These are phyloP conservation scores for Knoxia roxburghii DNA, from an alignment of 257 asterid species.

Conservation along the genomic window DNA sequence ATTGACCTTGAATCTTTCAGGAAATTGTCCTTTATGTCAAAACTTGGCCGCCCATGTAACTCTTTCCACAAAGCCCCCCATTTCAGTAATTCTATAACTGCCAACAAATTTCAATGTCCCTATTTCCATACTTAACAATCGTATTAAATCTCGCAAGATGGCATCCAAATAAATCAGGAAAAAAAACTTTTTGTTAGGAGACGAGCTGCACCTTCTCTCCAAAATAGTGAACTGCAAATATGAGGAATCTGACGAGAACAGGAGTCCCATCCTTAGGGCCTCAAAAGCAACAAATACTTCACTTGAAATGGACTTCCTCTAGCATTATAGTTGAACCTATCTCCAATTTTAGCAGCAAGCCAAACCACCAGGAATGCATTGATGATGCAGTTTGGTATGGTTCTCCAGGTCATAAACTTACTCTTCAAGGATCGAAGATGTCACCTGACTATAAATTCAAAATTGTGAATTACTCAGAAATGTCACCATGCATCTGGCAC, in stretches of 20 bases:
- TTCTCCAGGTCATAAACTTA: slow-evolving; percentile 5
- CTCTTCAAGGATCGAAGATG: slow-evolving; percentile 8
- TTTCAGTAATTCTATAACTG: not conserved
- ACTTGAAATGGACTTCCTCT: not conserved
- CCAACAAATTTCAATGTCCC: not conserved
- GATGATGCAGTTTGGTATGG: not conserved
- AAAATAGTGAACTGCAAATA: not conserved
- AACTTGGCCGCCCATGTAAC: not conserved
- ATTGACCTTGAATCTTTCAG: not conserved
- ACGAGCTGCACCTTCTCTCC: not conserved
- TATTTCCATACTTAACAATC: not conserved
- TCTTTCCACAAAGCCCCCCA: not conserved
- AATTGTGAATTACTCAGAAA: slow-evolving; percentile 78
- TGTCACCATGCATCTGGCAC: slow-evolving; percentile 69
- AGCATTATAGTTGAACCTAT: not conserved
- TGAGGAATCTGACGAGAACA: not conserved
- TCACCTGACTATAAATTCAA: slow-evolving; percentile 21
- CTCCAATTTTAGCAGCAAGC: not conserved
- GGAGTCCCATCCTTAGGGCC: not conserved
- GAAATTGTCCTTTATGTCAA: not conserved
- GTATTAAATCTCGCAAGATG: not conserved
- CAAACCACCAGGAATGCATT: not conserved
- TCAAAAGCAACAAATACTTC: not conserved
- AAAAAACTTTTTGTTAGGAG: not conserved
- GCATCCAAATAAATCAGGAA: not conserved